These are phyloP conservation scores for Prunus fruticosa DNA, from an alignment of 306 rosid species.

Conservation along the genomic window DNA sequence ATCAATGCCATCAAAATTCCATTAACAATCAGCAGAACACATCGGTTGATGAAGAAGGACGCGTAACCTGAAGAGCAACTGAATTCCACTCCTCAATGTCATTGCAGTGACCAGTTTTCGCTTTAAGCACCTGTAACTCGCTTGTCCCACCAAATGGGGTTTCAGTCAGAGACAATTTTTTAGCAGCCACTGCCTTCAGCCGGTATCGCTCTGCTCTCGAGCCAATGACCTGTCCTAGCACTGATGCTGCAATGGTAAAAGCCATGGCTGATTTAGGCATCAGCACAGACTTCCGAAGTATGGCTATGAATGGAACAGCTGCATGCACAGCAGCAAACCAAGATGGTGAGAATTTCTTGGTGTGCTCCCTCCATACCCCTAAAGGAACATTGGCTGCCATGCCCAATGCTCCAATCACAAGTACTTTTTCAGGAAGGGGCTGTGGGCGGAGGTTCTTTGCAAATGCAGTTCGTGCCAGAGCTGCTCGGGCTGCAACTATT, in stretches of 20 bases:
- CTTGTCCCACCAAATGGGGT: slow-evolving; percentile 31
- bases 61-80: slow-evolving; percentile 54
- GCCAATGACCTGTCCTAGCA: slow-evolving; percentile 91
- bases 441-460: slow-evolving; percentile 96
- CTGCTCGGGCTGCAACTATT: slow-evolving; percentile 89
- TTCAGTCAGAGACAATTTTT: slow-evolving; percentile 35
- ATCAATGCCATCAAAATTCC: slow-evolving; percentile 2
- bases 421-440: slow-evolving; percentile 82
- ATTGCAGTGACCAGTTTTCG: slow-evolving; percentile 52
- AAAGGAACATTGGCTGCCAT: slow-evolving; percentile 96
- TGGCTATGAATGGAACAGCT: slow-evolving; percentile 96
- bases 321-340: slow-evolving; percentile 98
- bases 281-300: slow-evolving; percentile 81
- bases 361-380: slow-evolving; percentile 97
- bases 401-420: slow-evolving; percentile 82
- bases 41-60: slow-evolving; percentile 52
- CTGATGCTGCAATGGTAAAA: slow-evolving; percentile 89
- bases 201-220: slow-evolving; percentile 88
- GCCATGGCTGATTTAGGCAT: slow-evolving; percentile 99
- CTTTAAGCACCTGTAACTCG: slow-evolving; percentile 38
- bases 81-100: slow-evolving; percentile 61
- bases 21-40: slow-evolving; percentile 49
- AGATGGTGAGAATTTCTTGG: slow-evolving; percentile 85
- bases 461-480: slow-evolving; percentile 80
- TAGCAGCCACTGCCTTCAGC: slow-evolving; percentile 50